Evolutionary conservation across 1,284 basidiomycete species (phyloP).

Genomic region (Trichosporon asahii): DNA sequence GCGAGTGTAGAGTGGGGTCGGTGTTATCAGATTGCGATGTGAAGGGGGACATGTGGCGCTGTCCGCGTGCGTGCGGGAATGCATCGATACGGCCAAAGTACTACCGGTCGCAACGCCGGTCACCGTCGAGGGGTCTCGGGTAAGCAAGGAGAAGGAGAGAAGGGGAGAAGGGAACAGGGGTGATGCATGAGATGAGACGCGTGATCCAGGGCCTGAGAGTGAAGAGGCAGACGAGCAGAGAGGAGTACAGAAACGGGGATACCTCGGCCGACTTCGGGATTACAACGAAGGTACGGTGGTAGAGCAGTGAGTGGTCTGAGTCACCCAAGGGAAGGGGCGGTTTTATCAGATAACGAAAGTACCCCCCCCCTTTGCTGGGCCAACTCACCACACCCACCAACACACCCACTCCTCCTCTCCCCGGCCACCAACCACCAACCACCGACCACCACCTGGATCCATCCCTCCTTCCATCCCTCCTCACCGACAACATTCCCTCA

Average conservation of each 20-base stretch:
- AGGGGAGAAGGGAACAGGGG: not conserved
- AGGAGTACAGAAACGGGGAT: not conserved
- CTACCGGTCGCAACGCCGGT: too few relatives aligned
- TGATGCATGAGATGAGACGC: constrained; percentile 7
- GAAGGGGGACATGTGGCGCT: not conserved
- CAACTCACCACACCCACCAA: not conserved
- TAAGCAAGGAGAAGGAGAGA: not conserved
- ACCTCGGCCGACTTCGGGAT: constrained; percentile 9
- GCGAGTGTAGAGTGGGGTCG: not conserved
- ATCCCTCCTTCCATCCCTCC: not conserved
- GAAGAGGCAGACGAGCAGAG: not conserved
- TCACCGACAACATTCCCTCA: not conserved
- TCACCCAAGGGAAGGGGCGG: not conserved
- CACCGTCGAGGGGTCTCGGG: not conserved
- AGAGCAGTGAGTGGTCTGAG: too few relatives aligned
- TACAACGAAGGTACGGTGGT: not conserved
- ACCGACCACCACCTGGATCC: too few relatives aligned
- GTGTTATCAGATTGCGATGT: constrained; percentile 5
- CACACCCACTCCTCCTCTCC: not conserved
- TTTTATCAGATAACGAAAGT: constrained; percentile 23
- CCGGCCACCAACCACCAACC: not conserved
- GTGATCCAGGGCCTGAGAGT: not conserved
- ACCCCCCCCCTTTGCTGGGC: not conserved
- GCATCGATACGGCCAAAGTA: not conserved
- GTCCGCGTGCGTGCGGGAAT: not conserved